phyloP scores from a whole-genome alignment of 2,329 filamentous ascomycete species.

The Sporothrix euskadiensis region DNA sequence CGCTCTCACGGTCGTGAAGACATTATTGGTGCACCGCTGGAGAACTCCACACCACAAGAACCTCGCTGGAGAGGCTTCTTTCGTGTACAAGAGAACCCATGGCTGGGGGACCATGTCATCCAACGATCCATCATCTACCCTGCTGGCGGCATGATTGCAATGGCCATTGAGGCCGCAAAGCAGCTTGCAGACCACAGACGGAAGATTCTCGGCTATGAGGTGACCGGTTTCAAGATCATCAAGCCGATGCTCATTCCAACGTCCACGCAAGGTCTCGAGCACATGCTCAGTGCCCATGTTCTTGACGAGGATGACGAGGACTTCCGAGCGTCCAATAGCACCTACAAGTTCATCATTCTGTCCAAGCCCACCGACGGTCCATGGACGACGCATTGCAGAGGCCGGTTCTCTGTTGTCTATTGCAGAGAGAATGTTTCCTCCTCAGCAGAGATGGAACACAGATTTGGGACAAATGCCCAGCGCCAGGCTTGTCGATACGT shows the following conservation, averaged over 20 bases:
- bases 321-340: not conserved
- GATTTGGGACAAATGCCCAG: not conserved
- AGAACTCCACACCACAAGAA: slow-evolving; percentile 35
- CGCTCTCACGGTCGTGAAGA: slow-evolving; percentile 37
- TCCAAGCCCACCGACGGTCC: slow-evolving; percentile 45
- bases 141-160: slow-evolving; percentile 42
- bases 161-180: slow-evolving; percentile 44
- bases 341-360: slow-evolving; percentile 42
- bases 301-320: slow-evolving; percentile 24
- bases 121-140: slow-evolving; percentile 42
- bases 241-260: slow-evolving; percentile 34
- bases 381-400: slow-evolving; percentile 46
- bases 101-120: slow-evolving; percentile 51
- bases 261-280: slow-evolving; percentile 47
- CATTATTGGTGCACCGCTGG: slow-evolving; percentile 35
- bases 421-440: not conserved
- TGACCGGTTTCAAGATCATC: slow-evolving; percentile 31
- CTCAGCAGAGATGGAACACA: not conserved
- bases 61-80: slow-evolving; percentile 50
- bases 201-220: slow-evolving; percentile 27
- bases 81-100: slow-evolving; percentile 44
- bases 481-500: slow-evolving; percentile 35
- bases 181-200: slow-evolving; percentile 32
- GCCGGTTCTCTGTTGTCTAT: slow-evolving; percentile 36
- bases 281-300: slow-evolving; percentile 49